Percentiles rank a stretch among this genome's conserved stretches.
Evolutionary conservation across 768 basidiomycete species (phyloP).

Genomic region (Russula griseocarnosa): DNA sequence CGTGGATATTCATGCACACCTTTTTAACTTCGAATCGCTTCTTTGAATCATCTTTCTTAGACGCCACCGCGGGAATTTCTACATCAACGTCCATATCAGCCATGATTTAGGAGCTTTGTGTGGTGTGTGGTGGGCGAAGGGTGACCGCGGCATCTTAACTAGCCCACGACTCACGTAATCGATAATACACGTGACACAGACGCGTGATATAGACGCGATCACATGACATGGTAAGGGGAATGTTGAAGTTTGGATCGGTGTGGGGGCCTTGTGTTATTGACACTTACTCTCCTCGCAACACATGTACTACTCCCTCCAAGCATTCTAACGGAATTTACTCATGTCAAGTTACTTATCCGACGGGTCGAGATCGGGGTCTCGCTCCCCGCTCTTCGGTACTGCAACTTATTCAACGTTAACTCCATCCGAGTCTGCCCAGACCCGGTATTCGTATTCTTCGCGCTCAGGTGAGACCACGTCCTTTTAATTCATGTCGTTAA

Average conservation of each 20-base stretch:
- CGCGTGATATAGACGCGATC: conserved; percentile 29
- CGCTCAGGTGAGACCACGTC: conserved; percentile 45
- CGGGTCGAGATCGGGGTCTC: conserved; percentile 36
- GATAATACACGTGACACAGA: neutral
- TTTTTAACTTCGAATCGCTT: conserved; percentile 98
- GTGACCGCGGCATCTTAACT: too few relatives aligned
- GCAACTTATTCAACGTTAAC: conserved; percentile 53
- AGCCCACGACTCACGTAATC: neutral
- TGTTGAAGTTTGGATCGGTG: conserved; percentile 17
- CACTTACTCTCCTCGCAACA: conserved; percentile 29
- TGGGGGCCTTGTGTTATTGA: neutral
- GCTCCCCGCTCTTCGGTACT: conserved; percentile 63
- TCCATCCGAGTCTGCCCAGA: conserved; percentile 49
- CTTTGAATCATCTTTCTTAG: conserved; percentile 57
- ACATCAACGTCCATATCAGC: conserved; percentile 78
- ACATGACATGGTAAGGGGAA: conserved; percentile 35
- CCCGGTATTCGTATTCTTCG: conserved; percentile 55
- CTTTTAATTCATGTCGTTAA: neutral
- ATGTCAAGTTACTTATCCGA: conserved; percentile 42
- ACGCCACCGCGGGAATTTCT: conserved; percentile 48
- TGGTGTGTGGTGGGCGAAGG: neutral
- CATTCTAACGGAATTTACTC: conserved; percentile 9
- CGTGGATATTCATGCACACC: conserved; percentile 45
- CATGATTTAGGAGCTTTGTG: conserved; percentile 37
- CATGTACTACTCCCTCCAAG: conserved; percentile 33